Evolutionary conservation across 2,329 filamentous ascomycete species (phyloP).

Genomic region (Fusarium aywerte): DNA sequence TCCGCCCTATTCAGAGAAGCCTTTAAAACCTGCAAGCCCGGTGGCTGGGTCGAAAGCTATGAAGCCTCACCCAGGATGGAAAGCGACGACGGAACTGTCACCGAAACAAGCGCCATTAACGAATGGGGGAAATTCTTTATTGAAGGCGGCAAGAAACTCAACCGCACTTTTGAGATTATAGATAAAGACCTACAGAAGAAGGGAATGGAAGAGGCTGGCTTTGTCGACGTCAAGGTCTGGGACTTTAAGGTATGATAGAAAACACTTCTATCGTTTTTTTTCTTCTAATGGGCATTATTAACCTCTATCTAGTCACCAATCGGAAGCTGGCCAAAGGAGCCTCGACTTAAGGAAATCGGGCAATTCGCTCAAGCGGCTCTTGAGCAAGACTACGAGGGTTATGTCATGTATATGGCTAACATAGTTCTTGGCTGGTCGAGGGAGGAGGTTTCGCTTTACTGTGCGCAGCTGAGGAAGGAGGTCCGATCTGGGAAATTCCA

Average conservation of each 20-base stretch:
- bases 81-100: slow-evolving; percentile 50
- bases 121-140: slow-evolving; percentile 48
- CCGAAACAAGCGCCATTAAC: slow-evolving; percentile 42
- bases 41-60: slow-evolving; percentile 57
- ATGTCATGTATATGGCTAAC: slow-evolving; percentile 48
- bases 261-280: rapidly evolving
- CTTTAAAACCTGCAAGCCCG: slow-evolving; percentile 64
- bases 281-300: not conserved
- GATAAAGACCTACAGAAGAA: slow-evolving; percentile 38
- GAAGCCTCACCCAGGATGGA: slow-evolving; percentile 46
- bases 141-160: slow-evolving; percentile 45
- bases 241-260: slow-evolving; percentile 34
- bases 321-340: slow-evolving; percentile 30
- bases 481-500: slow-evolving; percentile 46
- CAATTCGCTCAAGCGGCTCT: slow-evolving; percentile 49
- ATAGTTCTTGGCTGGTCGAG: slow-evolving; percentile 53
- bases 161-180: slow-evolving; percentile 46
- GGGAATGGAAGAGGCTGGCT: slow-evolving; percentile 39
- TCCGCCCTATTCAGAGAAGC: slow-evolving; percentile 62
- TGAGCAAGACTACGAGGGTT: slow-evolving; percentile 52
- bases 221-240: slow-evolving; percentile 36
- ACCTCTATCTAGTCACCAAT: slow-evolving; percentile 30
- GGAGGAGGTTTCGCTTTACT: slow-evolving; percentile 50
- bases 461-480: slow-evolving; percentile 50
- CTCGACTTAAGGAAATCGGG: slow-evolving; percentile 29